Evolutionary conservation across 345 rosid genomes (phyloP).

Genomic region (Lepidium africanum): DNA sequence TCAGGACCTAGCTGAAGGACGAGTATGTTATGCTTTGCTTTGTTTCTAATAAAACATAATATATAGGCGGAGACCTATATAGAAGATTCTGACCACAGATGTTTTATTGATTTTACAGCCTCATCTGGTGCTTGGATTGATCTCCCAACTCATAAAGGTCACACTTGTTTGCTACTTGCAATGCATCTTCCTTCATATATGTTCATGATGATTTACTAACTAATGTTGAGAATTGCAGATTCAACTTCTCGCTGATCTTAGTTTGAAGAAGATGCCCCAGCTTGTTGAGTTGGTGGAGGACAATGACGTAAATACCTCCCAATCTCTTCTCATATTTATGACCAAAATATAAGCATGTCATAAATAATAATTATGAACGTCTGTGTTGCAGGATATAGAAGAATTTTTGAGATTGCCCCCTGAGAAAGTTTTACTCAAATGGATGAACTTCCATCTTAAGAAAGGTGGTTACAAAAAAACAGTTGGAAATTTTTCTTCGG

Average conservation of each 20-base stretch:
- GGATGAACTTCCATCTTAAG: conserved; percentile 95
- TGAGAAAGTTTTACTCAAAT: conserved; percentile 76
- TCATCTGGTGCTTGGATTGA: conserved; percentile 88
- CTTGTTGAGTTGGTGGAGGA: conserved; percentile 90
- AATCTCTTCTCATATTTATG: neutral
- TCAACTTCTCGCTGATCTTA: conserved; percentile 86
- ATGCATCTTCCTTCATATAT: neutral
- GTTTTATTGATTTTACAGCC: conserved; percentile 48
- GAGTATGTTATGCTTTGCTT: conserved; percentile 42
- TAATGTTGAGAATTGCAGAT: conserved; percentile 40
- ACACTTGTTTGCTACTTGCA: neutral
- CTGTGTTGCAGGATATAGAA: conserved; percentile 62
- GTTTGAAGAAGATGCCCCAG: conserved; percentile 94
- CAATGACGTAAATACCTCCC: conserved; percentile 40
- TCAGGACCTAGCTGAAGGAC: conserved; percentile 92
- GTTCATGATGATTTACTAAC: neutral
- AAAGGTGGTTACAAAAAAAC: conserved; percentile 86
- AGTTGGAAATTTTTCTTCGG: conserved; percentile 78
- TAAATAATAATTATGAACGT: neutral
- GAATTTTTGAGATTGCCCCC: conserved; percentile 86
- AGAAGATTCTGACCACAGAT: neutral
- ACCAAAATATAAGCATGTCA: neutral
- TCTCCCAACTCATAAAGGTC: conserved; percentile 97
- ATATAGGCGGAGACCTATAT: neutral
- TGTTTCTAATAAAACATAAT: neutral